phyloP scores from a whole-genome alignment of 495 filamentous ascomycete species.

The Baudoinia panamericana region DNA sequence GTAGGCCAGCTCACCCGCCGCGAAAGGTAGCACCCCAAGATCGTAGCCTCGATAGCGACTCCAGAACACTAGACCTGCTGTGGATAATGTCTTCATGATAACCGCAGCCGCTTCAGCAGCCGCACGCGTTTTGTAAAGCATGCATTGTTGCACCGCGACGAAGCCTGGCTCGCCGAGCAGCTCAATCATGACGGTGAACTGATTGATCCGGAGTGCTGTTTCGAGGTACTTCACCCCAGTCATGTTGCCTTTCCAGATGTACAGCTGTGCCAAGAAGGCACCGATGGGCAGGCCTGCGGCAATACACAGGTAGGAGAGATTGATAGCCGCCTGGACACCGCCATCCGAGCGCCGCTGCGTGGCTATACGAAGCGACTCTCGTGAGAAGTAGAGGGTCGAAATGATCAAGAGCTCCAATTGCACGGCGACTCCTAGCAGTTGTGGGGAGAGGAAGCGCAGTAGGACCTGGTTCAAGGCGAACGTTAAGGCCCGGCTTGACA shows the following conservation, averaged over 20 bases:
- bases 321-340: slow-evolving; percentile 54
- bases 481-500: slow-evolving; percentile 70
- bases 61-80: slow-evolving; percentile 52
- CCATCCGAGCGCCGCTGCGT: slow-evolving; percentile 59
- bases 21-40: slow-evolving; percentile 75
- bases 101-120: slow-evolving; percentile 68
- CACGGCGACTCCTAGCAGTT: slow-evolving; percentile 66
- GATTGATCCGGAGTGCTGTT: slow-evolving; percentile 53
- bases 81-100: slow-evolving; percentile 57
- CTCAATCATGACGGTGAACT: slow-evolving; percentile 63
- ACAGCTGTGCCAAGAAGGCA: slow-evolving; percentile 47
- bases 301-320: slow-evolving; percentile 71
- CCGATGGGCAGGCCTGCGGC: slow-evolving; percentile 54
- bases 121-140: slow-evolving; percentile 68
- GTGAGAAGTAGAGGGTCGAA: slow-evolving; percentile 76
- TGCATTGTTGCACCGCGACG: slow-evolving; percentile 62
- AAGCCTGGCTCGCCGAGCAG: slow-evolving; percentile 76
- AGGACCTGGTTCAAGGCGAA: slow-evolving; percentile 85
- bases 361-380: slow-evolving; percentile 75
- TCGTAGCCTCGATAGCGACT: slow-evolving; percentile 35
- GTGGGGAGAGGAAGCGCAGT: slow-evolving; percentile 71
- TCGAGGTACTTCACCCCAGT: slow-evolving; percentile 54
- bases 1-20: slow-evolving; percentile 72
- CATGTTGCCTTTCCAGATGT: slow-evolving; percentile 38
- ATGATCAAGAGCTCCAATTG: slow-evolving; percentile 87